Base-by-base conservation (phyloP, 2,329 filamentous ascomycete species). In the Aspergillus alliaceus region DNA sequence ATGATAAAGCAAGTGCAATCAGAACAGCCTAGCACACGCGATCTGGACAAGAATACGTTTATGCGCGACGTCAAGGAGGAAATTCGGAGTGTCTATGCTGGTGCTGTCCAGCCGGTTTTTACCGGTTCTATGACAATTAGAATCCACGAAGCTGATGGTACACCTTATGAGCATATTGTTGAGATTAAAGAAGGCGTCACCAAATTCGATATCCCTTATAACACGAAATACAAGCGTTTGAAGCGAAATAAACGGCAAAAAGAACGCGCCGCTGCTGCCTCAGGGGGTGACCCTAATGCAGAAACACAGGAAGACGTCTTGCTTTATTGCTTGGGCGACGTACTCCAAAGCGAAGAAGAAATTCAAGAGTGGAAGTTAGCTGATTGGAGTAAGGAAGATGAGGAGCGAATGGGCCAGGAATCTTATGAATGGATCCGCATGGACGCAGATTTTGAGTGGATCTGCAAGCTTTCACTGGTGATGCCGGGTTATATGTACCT, bases 401-500 rank as follows among this genome's bases (percentile, higher is more conserved):
- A 98, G 74, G 84, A 89, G 34, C 87, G 87, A 67, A 98, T 99
- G 93, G 91, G 95, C 56, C 87, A 92, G 62, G 95, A 99, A 71
- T 96, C 91, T 0, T 99, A 97, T 69, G 95, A 99, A 72, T 99
- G 96, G 95, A 96, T 99, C 65, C 89, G 95, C 20, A 90, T 98
- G 77, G 95, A 99, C 73, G 93, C 93, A 15, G 96, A 99, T 75
- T 98, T 98, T 65, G 95, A 99, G 73, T 99, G 95, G 95, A 88
- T 97, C 57, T 95, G 90, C 75, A 88, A 88, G 64, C 90, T 96
- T 74, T 87, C 89, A 59, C 78, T 89, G 49, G 88, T 88, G 61
- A 91, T 97, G 83, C 91, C 91, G 46, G 86, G 91, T 4, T 98
- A 98, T 80, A 99, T 99, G 96, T 97, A 95, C 72, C 86, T 96